Percentiles rank a stretch among this genome's conserved stretches.
Conservation (phyloP, 1,284 basidiomycete genomes). For the Ceraceosorus guamensis region DNA sequence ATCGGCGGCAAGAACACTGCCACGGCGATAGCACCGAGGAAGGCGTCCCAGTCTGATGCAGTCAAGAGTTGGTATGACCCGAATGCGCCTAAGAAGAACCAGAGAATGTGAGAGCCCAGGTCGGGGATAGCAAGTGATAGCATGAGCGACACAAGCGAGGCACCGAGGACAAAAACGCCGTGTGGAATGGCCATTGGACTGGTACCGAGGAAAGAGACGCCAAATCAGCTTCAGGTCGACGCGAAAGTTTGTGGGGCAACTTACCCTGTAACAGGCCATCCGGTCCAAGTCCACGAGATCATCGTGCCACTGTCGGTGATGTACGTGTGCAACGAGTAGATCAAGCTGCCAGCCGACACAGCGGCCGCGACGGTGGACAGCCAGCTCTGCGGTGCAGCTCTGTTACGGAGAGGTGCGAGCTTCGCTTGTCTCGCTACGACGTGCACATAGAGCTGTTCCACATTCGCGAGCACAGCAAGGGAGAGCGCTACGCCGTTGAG, state of each 20-base stretch:
- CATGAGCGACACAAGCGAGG: conserved; percentile 58
- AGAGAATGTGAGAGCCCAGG: not conserved
- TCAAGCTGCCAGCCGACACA: conserved; percentile 27
- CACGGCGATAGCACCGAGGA: conserved; percentile 62
- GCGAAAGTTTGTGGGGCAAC: conserved; percentile 55
- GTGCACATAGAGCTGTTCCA: not conserved
- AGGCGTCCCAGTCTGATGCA: conserved; percentile 65
- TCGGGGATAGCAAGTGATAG: conserved; percentile 6
- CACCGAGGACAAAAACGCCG: conserved; percentile 63
- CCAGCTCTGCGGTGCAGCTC: conserved; percentile 45
- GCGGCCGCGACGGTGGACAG: conserved; percentile 10
- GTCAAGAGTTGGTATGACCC: conserved; percentile 12
- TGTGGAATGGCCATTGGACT: conserved; percentile 61
- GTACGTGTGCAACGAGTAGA: conserved; percentile 60
- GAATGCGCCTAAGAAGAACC: not conserved
- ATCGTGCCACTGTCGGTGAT: conserved; percentile 74
- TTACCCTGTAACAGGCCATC: conserved; percentile 60
- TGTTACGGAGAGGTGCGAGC: conserved; percentile 11
- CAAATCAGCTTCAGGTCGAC: not conserved
- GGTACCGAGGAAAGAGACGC: not conserved
- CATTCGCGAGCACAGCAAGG: conserved; percentile 11
- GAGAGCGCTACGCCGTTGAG: conserved; percentile 22
- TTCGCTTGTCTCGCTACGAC: too few species aligned
- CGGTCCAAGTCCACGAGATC: conserved; percentile 84
- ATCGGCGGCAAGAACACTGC: conserved; percentile 57